A percentile compares a stretch with the other conserved stretches of the same genome.
These are phyloP conservation scores for Pythium oligandrum DNA, from an alignment of 352 stramenopile species.

Conservation along the genomic window DNA sequence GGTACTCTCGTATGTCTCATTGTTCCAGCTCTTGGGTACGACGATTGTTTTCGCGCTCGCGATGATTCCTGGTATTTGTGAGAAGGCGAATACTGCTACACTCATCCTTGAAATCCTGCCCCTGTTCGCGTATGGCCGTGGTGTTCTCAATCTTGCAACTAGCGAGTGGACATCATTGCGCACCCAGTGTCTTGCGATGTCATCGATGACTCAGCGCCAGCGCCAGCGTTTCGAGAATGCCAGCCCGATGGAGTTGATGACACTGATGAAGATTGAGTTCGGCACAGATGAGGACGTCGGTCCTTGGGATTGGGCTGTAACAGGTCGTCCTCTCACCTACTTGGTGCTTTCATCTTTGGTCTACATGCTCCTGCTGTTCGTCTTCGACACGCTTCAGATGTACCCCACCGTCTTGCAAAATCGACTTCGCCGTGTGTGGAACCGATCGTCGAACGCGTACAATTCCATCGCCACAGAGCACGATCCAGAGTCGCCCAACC, in stretches of 20 bases:
- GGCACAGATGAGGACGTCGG: constrained; percentile 15
- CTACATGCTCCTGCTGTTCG: constrained; percentile 52
- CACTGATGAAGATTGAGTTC: constrained; percentile 20
- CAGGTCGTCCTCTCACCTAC: constrained; percentile 32
- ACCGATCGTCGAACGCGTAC: constrained; percentile 10
- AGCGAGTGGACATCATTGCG: constrained; percentile 38
- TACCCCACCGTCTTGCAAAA: constrained; percentile 56
- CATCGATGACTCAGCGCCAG: constrained; percentile 18
- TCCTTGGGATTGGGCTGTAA: constrained; percentile 56
- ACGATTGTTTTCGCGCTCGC: constrained; percentile 43
- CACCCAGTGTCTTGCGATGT: constrained; percentile 39
- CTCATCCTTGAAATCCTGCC: constrained; percentile 55
- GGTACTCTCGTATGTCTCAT: constrained; percentile 62
- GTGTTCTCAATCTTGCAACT: constrained; percentile 46
- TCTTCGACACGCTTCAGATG: constrained; percentile 61
- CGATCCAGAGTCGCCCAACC: constrained; percentile 20
- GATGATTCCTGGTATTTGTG: constrained; percentile 45
- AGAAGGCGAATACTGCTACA: constrained; percentile 29
- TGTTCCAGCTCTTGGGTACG: constrained; percentile 65
- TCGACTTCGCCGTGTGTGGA: constrained; percentile 20
- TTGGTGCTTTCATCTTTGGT: constrained; percentile 32
- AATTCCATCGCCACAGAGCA: background rate
- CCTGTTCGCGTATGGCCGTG: constrained; percentile 50
- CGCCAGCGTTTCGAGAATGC: background rate
- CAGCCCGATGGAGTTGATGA: constrained; percentile 4